Base-by-base conservation (phyloP, 2,329 filamentous ascomycete genomes). In the Aspergillus sp. region DNA sequence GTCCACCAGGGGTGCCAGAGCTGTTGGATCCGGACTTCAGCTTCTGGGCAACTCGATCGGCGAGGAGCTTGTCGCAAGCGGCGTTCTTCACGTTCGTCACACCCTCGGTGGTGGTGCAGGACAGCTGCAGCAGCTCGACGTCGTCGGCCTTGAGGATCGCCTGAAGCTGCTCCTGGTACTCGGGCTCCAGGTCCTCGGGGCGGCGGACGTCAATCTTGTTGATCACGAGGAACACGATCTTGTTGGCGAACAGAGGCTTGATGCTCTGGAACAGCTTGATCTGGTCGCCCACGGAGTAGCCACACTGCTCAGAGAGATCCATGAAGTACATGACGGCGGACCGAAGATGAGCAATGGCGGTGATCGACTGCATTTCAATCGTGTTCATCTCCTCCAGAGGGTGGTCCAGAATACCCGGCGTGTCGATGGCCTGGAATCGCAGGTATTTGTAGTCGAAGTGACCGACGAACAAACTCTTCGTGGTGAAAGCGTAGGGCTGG, bases 311-410 rank as follows among this genome's bases (percentile, higher is more conserved):
- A 22, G 91, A 96, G 62, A 97, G 82, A 82, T 98, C 94, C 91
- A 98, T 96, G 75, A 98, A 98, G 79, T 98, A 98, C 61, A 98
- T 83, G 65, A 99, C 96, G 58, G 94, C 94, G 47, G 93, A 96
- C 70, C 94, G 87, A 73, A 99, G 83, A 82, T 99, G 96, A 54
- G 95, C 95, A 80, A 99, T 96, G 11, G 96, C 95, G 18, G 94
- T 98, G 68, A 99, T 97, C 63, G 90, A 90, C 82, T 98, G 95
- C 92, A 98, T 98, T 80, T 99, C 95, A 73, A 99, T 99, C 3
- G 95, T 98, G 81, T 97, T 96, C 95, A 98, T 99, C 81, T 98
- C 95, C 79, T 98, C 95, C 9, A 99, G 86, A 39, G 94, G 93
- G 76, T 99, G 95, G 70, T 99, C 95, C 62, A 99, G 82, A 67